Evolutionary conservation across 305 asterid genomes (phyloP), one percentile per base, ranked within the genome.

Genomic region (Fraxinus latifolia): DNA sequence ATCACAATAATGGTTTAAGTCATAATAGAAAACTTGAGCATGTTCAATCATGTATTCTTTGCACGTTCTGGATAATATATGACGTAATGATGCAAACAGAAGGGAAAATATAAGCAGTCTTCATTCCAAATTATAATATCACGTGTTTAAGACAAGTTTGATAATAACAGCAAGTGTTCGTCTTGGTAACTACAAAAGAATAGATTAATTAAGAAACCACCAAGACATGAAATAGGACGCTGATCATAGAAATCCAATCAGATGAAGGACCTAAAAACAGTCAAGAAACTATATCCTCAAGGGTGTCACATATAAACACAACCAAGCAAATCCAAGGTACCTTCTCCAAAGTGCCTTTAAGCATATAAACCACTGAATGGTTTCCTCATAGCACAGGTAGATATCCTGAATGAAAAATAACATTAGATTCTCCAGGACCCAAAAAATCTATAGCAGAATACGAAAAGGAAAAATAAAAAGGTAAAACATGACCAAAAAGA

Each of bases 271-370:
- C 23, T 77, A 78, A 19, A 33, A 32, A 36, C 25, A 39, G 31
- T 44, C 65, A 33, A 42, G 60, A 76, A 47, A 37, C 73, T 39
- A 80, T 62, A 77, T 74, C 86, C 82, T 74, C 80, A 87, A 83
- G 80, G 86, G 88, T 81, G 86, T 89, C 87, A 83, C 90, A 87
- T 39, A 55, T 55, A 55, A 55, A 17, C 67, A 89, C 99, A 5
- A 70, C 97, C 87, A 90, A 88, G 86, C 86, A 89, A 90, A 89
- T 91, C 99, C 94, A 91, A 90, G 97, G 90, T 95, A 94, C 99
- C 99, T 94, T 95, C 99, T 93, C 91, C 93, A 91, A 88, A 87
- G 92, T 82, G 94, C 91, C 93, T 90, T 92, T 90, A 92, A 92
- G 91, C 95, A 92, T 90, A 94, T 91, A 94, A 93, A 92, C 92